Percentiles rank a stretch among this genome's conserved stretches.
These are phyloP conservation scores for Hyaloscypha hepaticicola DNA, from an alignment of 495 filamentous ascomycete genomes.

Conservation along the genomic window DNA sequence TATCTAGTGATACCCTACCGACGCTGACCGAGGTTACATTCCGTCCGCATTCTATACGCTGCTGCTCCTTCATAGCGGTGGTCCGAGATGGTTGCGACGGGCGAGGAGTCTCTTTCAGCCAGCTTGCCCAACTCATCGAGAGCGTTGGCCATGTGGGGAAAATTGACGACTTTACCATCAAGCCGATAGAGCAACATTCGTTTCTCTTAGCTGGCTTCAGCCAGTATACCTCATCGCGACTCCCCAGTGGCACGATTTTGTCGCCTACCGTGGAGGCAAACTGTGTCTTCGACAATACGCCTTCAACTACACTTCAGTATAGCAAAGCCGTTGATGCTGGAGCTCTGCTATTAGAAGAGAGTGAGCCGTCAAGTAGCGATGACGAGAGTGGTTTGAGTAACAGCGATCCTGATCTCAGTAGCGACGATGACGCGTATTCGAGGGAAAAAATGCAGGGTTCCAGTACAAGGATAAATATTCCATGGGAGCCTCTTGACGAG, in stretches of 20 bases:
- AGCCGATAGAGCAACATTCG: slow-evolving; percentile 24
- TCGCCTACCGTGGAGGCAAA: slow-evolving; percentile 4
- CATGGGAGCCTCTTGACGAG: slow-evolving; percentile 9
- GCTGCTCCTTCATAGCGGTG: slow-evolving; percentile 42
- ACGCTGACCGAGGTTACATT: slow-evolving; percentile 31
- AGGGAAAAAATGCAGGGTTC: slow-evolving; percentile 11
- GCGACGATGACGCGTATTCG: slow-evolving; percentile 11
- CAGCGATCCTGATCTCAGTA: not conserved
- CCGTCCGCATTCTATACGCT: not conserved
- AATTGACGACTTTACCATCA: slow-evolving; percentile 22
- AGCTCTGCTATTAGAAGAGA: slow-evolving; percentile 15
- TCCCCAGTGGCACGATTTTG: slow-evolving; percentile 18
- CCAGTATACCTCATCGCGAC: slow-evolving; percentile 22
- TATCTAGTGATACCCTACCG: slow-evolving; percentile 8
- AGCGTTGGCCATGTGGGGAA: slow-evolving; percentile 18
- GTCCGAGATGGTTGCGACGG: slow-evolving; percentile 55
- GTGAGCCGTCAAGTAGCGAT: slow-evolving; percentile 6
- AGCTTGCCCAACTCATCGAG: slow-evolving; percentile 23
- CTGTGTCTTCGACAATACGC: slow-evolving; percentile 9
- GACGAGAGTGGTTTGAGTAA: slow-evolving; percentile 25
- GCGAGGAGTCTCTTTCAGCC: slow-evolving; percentile 37
- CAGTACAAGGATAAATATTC: not conserved
- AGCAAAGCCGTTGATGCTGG: slow-evolving; percentile 19
- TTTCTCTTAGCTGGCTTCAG: slow-evolving; percentile 27
- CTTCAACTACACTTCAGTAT: slow-evolving; percentile 11